Conservation (phyloP, 2,329 filamentous ascomycete genomes). For the Fusarium sp. region DNA sequence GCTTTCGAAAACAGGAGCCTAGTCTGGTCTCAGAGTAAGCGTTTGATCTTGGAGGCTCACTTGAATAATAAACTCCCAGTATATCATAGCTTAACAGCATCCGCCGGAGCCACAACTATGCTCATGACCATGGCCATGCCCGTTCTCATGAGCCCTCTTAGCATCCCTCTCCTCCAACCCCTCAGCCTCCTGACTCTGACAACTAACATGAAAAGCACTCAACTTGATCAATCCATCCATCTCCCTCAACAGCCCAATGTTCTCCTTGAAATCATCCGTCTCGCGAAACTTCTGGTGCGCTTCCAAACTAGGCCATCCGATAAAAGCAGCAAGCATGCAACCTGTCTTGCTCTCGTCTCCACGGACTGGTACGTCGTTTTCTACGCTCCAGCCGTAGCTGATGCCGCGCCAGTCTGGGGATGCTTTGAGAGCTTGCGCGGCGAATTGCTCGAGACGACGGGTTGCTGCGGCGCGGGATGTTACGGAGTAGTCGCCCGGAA, state of each 20-base stretch:
- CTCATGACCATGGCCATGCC: conserved; percentile 18
- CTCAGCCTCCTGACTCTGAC: conserved; percentile 27
- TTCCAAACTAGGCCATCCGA: conserved; percentile 55
- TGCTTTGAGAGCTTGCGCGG: conserved; percentile 29
- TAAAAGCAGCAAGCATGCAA: conserved; percentile 43
- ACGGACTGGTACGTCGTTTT: conserved; percentile 48
- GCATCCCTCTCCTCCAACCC: conserved; percentile 16
- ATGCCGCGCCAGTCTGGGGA: conserved; percentile 41
- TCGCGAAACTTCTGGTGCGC: conserved; percentile 53
- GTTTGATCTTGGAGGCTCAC: not conserved
- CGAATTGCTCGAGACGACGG: conserved; percentile 31
- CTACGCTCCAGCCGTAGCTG: conserved; percentile 50
- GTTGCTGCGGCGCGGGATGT: conserved; percentile 36
- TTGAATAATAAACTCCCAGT: not conserved
- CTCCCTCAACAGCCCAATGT: conserved; percentile 43
- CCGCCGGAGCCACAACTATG: conserved; percentile 27
- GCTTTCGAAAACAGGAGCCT: not conserved
- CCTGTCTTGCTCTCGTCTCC: conserved; percentile 46
- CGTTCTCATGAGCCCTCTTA: conserved; percentile 26
- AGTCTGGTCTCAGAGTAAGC: too few species aligned
- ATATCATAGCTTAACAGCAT: conserved; percentile 13
- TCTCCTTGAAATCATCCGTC: conserved; percentile 51
- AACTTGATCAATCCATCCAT: conserved; percentile 42
- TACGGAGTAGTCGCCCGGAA: conserved; percentile 37
- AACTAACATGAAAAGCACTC: conserved; percentile 40